phyloP scores from a whole-genome alignment of 2,329 filamentous ascomycete species.

The Lomentospora prolificans region DNA sequence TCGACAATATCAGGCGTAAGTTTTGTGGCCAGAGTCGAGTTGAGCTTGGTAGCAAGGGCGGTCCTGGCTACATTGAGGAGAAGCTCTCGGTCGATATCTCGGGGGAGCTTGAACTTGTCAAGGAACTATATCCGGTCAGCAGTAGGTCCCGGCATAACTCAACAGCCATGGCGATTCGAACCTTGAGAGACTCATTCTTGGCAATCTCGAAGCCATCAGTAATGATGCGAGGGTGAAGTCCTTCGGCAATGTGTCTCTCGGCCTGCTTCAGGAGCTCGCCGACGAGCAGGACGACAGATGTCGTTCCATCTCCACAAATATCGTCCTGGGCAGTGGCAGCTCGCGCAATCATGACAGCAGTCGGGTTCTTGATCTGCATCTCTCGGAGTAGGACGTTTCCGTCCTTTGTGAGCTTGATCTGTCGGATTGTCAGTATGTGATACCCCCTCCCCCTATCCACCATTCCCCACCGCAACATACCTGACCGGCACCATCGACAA shows the following conservation, averaged over 20 bases:
- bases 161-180: slow-evolving; percentile 21
- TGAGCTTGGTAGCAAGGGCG: slow-evolving; percentile 91
- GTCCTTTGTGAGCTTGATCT: slow-evolving; percentile 99
- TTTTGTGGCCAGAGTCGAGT: slow-evolving; percentile 76
- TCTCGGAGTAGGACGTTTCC: slow-evolving; percentile 75
- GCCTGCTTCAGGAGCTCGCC: slow-evolving; percentile 97
- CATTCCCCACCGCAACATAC: slow-evolving; percentile 28
- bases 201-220: slow-evolving; percentile 97
- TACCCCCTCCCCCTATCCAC: neutral
- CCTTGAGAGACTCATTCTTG: slow-evolving; percentile 85
- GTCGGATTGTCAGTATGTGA: slow-evolving; percentile 16
- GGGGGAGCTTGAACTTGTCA: slow-evolving; percentile 82
- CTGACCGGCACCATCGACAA: slow-evolving; percentile 60
- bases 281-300: slow-evolving; percentile 87
- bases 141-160: neutral
- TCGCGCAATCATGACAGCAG: slow-evolving; percentile 72
- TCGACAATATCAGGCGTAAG: slow-evolving; percentile 95
- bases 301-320: slow-evolving; percentile 96
- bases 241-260: slow-evolving; percentile 89
- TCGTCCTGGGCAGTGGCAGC: slow-evolving; percentile 97
- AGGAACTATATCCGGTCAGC: slow-evolving; percentile 57
- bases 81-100: slow-evolving; percentile 85
- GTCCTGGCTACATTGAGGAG: slow-evolving; percentile 88
- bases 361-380: slow-evolving; percentile 97
- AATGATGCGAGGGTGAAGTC: slow-evolving; percentile 92